A percentile compares a stretch with the other conserved stretches of the same genome.
Evolutionary conservation across 768 basidiomycete genomes (phyloP).

Genomic region (Phanerochaete carnosa): DNA sequence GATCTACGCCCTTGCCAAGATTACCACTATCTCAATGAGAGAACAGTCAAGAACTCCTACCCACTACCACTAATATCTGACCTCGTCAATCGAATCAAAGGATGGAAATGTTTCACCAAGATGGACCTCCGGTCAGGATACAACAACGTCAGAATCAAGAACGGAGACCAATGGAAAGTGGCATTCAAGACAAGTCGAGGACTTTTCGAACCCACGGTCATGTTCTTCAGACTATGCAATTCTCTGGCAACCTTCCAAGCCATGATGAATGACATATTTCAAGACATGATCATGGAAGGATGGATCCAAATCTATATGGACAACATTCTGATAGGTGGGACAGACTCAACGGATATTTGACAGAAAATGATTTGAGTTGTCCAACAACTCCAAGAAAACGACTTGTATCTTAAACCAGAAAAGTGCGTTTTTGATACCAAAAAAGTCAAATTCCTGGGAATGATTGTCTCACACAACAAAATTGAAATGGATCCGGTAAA

Average conservation of each 20-base stretch:
- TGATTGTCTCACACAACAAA: conserved; percentile 17
- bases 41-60: conserved; percentile 32
- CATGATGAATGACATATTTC: conserved; percentile 27
- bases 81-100: conserved; percentile 19
- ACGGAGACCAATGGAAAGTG: conserved; percentile 40
- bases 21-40: conserved; percentile 28
- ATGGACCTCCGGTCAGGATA: conserved; percentile 31
- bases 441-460: conserved; percentile 29
- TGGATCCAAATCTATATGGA: conserved; percentile 42
- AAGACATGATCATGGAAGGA: conserved; percentile 25
- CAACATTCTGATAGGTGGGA: conserved; percentile 30
- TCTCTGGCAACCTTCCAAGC: conserved; percentile 33
- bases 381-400: conserved; percentile 18
- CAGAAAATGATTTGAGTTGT: conserved; percentile 18
- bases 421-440: conserved; percentile 32
- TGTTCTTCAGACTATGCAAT: conserved; percentile 38
- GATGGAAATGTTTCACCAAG: conserved; percentile 22
- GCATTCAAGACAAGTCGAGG: conserved; percentile 35
- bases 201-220: conserved; percentile 37
- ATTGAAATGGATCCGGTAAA: conserved; percentile 32
- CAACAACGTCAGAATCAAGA: conserved; percentile 31
- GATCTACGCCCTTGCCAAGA: conserved; percentile 21
- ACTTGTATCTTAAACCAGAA: conserved; percentile 31
- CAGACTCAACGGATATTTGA: conserved; percentile 20
- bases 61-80: conserved; percentile 31